These are phyloP conservation scores for Aspergillus funiculosus DNA, from an alignment of 495 filamentous ascomycete species.

Conservation along the genomic window DNA sequence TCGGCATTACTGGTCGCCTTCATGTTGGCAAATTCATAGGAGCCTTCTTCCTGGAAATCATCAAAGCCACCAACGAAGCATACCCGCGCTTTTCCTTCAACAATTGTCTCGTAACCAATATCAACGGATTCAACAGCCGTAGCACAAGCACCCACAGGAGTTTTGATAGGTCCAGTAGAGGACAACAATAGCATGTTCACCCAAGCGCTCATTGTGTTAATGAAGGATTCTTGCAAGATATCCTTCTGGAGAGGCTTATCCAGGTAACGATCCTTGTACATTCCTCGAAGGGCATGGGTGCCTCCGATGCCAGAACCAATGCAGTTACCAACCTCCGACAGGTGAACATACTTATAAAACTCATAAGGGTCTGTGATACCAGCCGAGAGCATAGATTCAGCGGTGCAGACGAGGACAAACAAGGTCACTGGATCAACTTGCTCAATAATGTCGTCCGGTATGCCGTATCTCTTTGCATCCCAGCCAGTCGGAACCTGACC, in stretches of 20 bases:
- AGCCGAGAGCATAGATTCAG: constrained; percentile 79
- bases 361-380: constrained; percentile 99
- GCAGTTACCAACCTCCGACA: constrained; percentile 97
- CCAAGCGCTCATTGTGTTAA: constrained; percentile 99
- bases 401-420: constrained; percentile 88
- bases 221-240: constrained; percentile 98
- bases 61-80: constrained; percentile 98
- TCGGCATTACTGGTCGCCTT: constrained; percentile 96
- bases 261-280: constrained; percentile 97
- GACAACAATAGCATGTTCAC: constrained; percentile 98
- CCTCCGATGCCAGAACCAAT: constrained; percentile 97
- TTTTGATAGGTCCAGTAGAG: constrained; percentile 97
- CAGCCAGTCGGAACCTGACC: constrained; percentile 96
- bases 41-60: constrained; percentile 98
- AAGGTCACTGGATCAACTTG: constrained; percentile 96
- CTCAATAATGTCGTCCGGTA: constrained; percentile 94
- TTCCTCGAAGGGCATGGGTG: constrained; percentile 81
- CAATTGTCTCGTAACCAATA: constrained; percentile 95
- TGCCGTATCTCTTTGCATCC: constrained; percentile 90
- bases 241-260: constrained; percentile 99
- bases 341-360: constrained; percentile 99
- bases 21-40: constrained; percentile 99
- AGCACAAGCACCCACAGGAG: constrained; percentile 94
- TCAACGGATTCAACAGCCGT: constrained; percentile 96
- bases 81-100: constrained; percentile 93